Conservation (phyloP, 495 filamentous ascomycete species). For the Penicillium malachiteum region DNA sequence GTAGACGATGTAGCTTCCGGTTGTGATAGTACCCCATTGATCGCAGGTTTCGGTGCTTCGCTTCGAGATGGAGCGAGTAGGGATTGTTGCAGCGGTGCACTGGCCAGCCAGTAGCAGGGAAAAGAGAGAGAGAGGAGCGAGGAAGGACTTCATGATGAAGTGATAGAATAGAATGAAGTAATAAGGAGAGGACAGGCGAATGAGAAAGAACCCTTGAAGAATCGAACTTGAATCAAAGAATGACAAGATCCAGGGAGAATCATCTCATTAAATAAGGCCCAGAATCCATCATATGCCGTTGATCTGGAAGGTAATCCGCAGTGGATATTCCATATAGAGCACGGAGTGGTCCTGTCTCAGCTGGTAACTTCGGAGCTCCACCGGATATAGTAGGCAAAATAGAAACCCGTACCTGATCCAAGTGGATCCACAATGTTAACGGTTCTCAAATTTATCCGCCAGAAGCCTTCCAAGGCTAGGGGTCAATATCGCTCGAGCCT, state of each 20-base stretch:
- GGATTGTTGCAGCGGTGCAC: slow-evolving; percentile 32
- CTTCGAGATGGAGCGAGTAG: slow-evolving; percentile 36
- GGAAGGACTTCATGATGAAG: slow-evolving; percentile 37
- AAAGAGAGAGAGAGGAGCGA: slow-evolving; percentile 23
- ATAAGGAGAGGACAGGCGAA: neutral
- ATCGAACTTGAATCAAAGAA: neutral
- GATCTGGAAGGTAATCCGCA: slow-evolving; percentile 1
- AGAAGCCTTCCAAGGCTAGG: neutral
- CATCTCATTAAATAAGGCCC: neutral
- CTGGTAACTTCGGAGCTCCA: slow-evolving; percentile 14
- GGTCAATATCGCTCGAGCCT: neutral
- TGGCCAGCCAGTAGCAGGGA: slow-evolving; percentile 30
- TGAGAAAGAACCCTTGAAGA: neutral
- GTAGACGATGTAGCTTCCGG: slow-evolving; percentile 52
- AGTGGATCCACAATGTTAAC: neutral
- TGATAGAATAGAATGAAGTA: neutral
- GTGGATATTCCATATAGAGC: slow-evolving; percentile 19
- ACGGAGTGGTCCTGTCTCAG: slow-evolving; percentile 24
- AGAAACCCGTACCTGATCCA: neutral
- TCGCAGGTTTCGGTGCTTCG: slow-evolving; percentile 50
- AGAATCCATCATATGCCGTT: neutral
- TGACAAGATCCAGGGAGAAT: neutral
- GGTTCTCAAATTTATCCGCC: neutral
- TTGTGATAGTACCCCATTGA: slow-evolving; percentile 44
- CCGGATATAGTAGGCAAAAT: slow-evolving; percentile 10